These are phyloP conservation scores for Esteya vermicola DNA, from an alignment of 2,329 filamentous ascomycete genomes.

Conservation along the genomic window DNA sequence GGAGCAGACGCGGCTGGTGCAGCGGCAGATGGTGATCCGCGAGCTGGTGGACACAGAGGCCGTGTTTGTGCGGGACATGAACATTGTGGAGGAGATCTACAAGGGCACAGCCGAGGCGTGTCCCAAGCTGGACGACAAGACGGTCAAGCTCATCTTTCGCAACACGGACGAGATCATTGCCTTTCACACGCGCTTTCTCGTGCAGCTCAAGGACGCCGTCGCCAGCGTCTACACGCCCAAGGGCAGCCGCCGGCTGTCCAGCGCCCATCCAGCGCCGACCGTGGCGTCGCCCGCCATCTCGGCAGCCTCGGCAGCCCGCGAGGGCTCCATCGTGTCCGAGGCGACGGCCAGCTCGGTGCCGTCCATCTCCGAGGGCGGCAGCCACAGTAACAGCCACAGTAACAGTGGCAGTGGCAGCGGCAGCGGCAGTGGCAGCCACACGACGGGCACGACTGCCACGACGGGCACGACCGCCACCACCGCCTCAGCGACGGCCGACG, in stretches of 20 bases:
- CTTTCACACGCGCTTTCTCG: conserved; percentile 70
- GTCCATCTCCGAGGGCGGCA: too few relatives aligned
- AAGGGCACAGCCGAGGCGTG: conserved; percentile 80
- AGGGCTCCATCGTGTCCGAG: conserved; percentile 19
- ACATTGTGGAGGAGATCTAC: conserved; percentile 94
- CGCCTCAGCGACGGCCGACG: conserved; percentile 20
- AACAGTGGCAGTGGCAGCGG: too few relatives aligned
- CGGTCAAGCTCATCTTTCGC: conserved; percentile 80
- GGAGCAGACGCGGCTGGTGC: conserved; percentile 57
- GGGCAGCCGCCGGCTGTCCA: conserved; percentile 10
- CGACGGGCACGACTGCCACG: conserved; percentile 5
- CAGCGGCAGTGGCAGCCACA: conserved; percentile 14
- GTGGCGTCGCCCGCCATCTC: too few relatives aligned
- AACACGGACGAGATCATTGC: conserved; percentile 84
- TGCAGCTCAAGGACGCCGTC: conserved; percentile 66
- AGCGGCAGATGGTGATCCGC: conserved; percentile 74
- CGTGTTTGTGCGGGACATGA: conserved; percentile 87
- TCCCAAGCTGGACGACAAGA: conserved; percentile 64
- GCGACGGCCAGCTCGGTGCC: conserved; percentile 5
- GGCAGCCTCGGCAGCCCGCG: conserved; percentile 11
- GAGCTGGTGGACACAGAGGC: conserved; percentile 90
- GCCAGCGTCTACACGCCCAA: conserved; percentile 64
- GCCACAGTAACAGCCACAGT: too few relatives aligned
- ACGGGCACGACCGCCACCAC: conserved; percentile 5
- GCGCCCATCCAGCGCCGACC: too few relatives aligned